Base-by-base conservation (phyloP, 495 filamentous ascomycete species). In the Trichoderma erinaceum region DNA sequence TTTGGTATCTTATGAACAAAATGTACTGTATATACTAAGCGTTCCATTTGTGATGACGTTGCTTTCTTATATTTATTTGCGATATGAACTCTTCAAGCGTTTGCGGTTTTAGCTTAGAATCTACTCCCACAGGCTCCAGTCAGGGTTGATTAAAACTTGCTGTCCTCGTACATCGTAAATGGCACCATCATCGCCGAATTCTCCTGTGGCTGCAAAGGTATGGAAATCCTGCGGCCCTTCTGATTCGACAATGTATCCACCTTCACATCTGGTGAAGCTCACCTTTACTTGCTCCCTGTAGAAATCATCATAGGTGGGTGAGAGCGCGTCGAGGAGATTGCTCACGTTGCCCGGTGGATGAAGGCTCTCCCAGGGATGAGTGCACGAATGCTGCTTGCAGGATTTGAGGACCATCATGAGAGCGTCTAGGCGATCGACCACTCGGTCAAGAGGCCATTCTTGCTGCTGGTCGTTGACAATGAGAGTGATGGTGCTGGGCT, bases 381-480 rank as follows among this genome's bases (percentile, higher is more conserved):
- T 78, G 70, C 88, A 90, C 0, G 82, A 83, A 41, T 69, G 66
- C 4, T 80, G 82, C 69, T 86, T 81, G 78, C 88, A 90, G 4
- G 85, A 86, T 72, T 90, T 89, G 41, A 88, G 76, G 3, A 90
- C 85, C 32, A 90, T 78, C 1, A 90, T 78, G 2, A 90, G 76
- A 1, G 86, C 80, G 71, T 90, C 87, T 0, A 90, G 75, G 3
- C 87, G 83, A 18, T 74, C 70, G 10, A 83, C 71, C 0, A 86
- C 76, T 11, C 82, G 77, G 0, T 72, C 66, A 0, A 87, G 70
- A 12, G 79, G 73, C 6, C 80, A 75, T 1, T 84, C 83, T 6
- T 85, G 77, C 11, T 18, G 25, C 11, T 18, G 25, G 15, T 61
- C 18, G 16, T 25, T 16, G 18, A 15, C 23, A 15, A n/a, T 23